Conservation (phyloP, 352 stramenopile genomes). For the Pythium dissotocum region DNA sequence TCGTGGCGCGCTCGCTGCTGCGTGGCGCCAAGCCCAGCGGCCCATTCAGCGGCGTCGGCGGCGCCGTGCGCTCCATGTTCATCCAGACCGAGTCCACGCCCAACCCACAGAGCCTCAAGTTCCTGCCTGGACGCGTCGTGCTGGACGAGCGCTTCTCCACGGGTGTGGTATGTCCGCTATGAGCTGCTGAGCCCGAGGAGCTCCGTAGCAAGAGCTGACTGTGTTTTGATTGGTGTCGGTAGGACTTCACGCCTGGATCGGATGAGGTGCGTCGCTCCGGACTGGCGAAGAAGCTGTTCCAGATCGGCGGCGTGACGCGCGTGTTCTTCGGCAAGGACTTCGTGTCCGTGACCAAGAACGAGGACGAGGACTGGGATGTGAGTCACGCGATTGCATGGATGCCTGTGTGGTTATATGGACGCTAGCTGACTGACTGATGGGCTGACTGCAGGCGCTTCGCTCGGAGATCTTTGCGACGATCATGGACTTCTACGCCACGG, state of each 20-base stretch:
- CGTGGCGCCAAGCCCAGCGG: neutral
- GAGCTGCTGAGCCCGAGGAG: neutral
- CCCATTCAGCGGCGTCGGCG: conserved; percentile 23
- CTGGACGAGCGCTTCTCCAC: conserved; percentile 90
- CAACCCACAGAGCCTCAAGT: conserved; percentile 98
- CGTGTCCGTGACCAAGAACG: conserved; percentile 97
- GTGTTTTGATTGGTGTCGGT: conserved; percentile 4
- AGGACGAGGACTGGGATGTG: conserved; percentile 93
- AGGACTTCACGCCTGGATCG: conserved; percentile 86
- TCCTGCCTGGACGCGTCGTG: conserved; percentile 91
- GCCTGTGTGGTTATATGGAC: neutral
- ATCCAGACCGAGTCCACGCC: conserved; percentile 98
- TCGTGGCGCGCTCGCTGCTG: conserved; percentile 8
- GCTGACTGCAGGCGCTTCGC: conserved; percentile 54
- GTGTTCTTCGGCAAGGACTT: conserved; percentile 99
- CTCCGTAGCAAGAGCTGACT: neutral
- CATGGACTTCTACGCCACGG: conserved; percentile 97
- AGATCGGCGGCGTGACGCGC: conserved; percentile 94
- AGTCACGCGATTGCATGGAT: conserved; percentile 24
- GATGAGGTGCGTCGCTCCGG: conserved; percentile 91
- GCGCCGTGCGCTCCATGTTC: conserved; percentile 92
- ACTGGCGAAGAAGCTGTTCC: conserved; percentile 95
- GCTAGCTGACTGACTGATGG: neutral
- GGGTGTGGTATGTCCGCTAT: conserved; percentile 44
- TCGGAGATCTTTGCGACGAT: conserved; percentile 96